Conservation (phyloP, 805 yeast species). For the Hanseniaspora nectarophila region DNA sequence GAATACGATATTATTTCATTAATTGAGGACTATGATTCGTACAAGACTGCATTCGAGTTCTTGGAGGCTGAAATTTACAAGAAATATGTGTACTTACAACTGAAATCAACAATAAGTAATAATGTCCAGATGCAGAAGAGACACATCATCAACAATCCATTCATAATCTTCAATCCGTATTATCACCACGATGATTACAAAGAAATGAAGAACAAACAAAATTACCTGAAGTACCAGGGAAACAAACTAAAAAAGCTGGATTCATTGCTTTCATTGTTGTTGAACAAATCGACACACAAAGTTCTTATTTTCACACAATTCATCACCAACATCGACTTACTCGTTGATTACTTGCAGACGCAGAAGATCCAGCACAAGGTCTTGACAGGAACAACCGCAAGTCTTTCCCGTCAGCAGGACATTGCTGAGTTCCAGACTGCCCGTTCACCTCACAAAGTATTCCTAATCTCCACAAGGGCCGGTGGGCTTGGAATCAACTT, state of each 20-base stretch:
- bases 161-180: constrained; percentile 72
- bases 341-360: constrained; percentile 59
- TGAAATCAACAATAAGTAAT: constrained; percentile 43
- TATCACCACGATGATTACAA: constrained; percentile 32
- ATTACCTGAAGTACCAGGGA: constrained; percentile 48
- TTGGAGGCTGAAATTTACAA: constrained; percentile 24
- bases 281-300: constrained; percentile 48
- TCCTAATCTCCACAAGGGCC: constrained; percentile 78
- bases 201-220: constrained; percentile 26
- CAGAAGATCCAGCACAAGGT: constrained; percentile 40
- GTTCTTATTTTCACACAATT: constrained; percentile 80
- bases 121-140: constrained; percentile 76
- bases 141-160: constrained; percentile 75
- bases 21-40: constrained; percentile 17
- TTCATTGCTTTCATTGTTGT: constrained; percentile 39
- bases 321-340: constrained; percentile 64
- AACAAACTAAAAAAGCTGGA: constrained; percentile 55
- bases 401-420: constrained; percentile 51
- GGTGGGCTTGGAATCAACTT: constrained; percentile 90
- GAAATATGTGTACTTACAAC: constrained; percentile 30
- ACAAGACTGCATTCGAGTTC: constrained; percentile 15
- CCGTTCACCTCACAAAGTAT: constrained; percentile 33
- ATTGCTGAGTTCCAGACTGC: constrained; percentile 36
- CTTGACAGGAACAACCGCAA: constrained; percentile 65
- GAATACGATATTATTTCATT: constrained; percentile 36